These are phyloP conservation scores for Opeltia flavorubescens DNA, from an alignment of 495 filamentous ascomycete species.

Conservation along the genomic window DNA sequence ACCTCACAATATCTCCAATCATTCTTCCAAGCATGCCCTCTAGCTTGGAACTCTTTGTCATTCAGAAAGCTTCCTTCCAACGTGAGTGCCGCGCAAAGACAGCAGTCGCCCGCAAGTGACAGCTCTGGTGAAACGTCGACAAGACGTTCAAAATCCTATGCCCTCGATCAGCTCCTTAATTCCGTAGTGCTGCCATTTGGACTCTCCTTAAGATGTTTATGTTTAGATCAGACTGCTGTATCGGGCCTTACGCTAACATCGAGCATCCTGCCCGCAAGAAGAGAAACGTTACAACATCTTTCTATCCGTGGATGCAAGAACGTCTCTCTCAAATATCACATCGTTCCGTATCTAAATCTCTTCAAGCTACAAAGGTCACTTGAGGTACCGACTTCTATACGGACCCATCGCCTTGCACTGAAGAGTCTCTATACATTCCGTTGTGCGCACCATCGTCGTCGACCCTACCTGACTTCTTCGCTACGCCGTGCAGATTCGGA, in stretches of 20 bases:
- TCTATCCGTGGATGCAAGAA: slow-evolving; percentile 52
- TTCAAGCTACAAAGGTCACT: slow-evolving; percentile 24
- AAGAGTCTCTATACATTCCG: slow-evolving; percentile 49
- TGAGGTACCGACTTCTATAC: neutral
- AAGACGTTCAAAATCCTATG: slow-evolving; percentile 37
- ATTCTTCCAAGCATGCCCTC: slow-evolving; percentile 42
- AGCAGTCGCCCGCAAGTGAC: slow-evolving; percentile 24
- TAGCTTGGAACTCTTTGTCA: slow-evolving; percentile 46
- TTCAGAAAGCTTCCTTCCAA: slow-evolving; percentile 41
- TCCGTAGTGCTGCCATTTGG: slow-evolving; percentile 40
- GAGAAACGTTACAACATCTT: slow-evolving; percentile 40
- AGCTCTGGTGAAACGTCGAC: slow-evolving; percentile 20
- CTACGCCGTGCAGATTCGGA: slow-evolving; percentile 43
- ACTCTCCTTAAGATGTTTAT: slow-evolving; percentile 38
- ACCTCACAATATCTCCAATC: slow-evolving; percentile 38
- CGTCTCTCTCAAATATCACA: slow-evolving; percentile 51
- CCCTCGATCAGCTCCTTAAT: slow-evolving; percentile 43
- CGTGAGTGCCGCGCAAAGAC: slow-evolving; percentile 23
- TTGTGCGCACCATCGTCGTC: slow-evolving; percentile 44
- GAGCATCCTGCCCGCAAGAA: slow-evolving; percentile 36
- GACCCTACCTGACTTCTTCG: slow-evolving; percentile 43
- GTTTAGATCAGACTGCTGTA: slow-evolving; percentile 48
- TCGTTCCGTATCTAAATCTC: slow-evolving; percentile 43
- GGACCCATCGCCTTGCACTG: slow-evolving; percentile 32
- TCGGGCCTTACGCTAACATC: slow-evolving; percentile 40